Evolutionary conservation across 2,329 filamentous ascomycete species (phyloP), one percentile per base, ranked within the genome.

Genomic region (Aureobasidium melanogenum): DNA sequence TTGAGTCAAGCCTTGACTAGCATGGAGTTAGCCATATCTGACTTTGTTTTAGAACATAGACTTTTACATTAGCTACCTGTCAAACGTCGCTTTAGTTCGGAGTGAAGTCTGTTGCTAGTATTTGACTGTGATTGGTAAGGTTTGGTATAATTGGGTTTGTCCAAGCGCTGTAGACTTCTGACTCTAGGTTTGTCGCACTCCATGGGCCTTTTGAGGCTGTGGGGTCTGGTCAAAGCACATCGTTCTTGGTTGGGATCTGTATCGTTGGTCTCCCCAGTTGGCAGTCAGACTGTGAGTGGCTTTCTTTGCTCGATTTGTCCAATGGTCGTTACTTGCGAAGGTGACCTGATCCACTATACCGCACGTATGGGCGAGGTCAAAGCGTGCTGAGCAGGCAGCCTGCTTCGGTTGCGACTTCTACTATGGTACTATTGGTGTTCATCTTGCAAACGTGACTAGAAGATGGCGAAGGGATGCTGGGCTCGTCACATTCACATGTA

Each of bases 31-130:
- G 30, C 30, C 30, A 28, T 2, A 50, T 30, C n/a, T 38, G 19
- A 51, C 19, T 54, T 41, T 46, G 14, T 32, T 56, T 24, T 57
- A 57, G 54, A 57, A 30, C 47, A 57, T 57, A 57, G 54, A 57
- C 39, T 57, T 57, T n/a, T 24, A 5, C 26, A n/a, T 44, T 22
- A 32, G 36, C 39, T 26, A 44, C 26, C 52, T 56, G 52, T 56
- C 52, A 56, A 44, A 41, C 14, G 19, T 39, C 15, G 22, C 17
- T 15, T n/a, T 19, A 39, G 22, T 28, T 52, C 22, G 22, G 50
- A 52, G 22, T 22, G 50, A 10, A 52, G n/a, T 26, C 4, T 51
- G 28, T 5, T 34, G 0, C 26, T 32, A 52, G 32, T 22, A 22
- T 14, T 12, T 14, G 34, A 17, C 34, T 22, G 14, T 28, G 50